phyloP scores from a whole-genome alignment of 805 yeast species.

The Pichia paraexigua region DNA sequence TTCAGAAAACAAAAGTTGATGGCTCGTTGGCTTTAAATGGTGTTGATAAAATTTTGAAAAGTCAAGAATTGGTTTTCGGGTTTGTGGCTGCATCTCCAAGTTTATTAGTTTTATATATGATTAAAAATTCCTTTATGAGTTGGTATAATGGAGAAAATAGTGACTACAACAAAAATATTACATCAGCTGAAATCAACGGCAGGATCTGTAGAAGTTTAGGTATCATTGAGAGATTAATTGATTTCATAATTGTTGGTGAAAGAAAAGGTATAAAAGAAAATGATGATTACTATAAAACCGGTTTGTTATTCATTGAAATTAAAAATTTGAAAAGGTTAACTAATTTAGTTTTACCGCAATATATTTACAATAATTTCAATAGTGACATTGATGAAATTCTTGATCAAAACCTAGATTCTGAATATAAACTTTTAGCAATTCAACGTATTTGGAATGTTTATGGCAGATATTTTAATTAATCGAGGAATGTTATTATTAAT shows the following conservation, averaged over 20 bases:
- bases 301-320: slow-evolving; percentile 60
- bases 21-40: slow-evolving; percentile 87
- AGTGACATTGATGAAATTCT: slow-evolving; percentile 57
- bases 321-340: slow-evolving; percentile 49
- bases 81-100: slow-evolving; percentile 85
- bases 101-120: slow-evolving; percentile 45
- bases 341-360: slow-evolving; percentile 40
- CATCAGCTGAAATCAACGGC: neutral
- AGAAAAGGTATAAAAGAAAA: neutral
- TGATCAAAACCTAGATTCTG: slow-evolving; percentile 30
- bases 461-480: slow-evolving; percentile 23
- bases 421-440: slow-evolving; percentile 39
- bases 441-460: slow-evolving; percentile 58
- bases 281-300: slow-evolving; percentile 36
- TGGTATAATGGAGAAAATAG: slow-evolving; percentile 10
- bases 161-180: neutral
- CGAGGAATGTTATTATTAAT: neutral
- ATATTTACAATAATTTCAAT: slow-evolving; percentile 45
- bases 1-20: slow-evolving; percentile 95
- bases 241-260: slow-evolving; percentile 8
- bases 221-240: slow-evolving; percentile 17
- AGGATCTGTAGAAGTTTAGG: slow-evolving; percentile 9
- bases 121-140: slow-evolving; percentile 23
- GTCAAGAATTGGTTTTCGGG: slow-evolving; percentile 93
- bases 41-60: slow-evolving; percentile 78